Evolutionary conservation across 805 yeast species (phyloP), one percentile per base, ranked within the genome.

Genomic region (Lipomyces yamanashiensis): DNA sequence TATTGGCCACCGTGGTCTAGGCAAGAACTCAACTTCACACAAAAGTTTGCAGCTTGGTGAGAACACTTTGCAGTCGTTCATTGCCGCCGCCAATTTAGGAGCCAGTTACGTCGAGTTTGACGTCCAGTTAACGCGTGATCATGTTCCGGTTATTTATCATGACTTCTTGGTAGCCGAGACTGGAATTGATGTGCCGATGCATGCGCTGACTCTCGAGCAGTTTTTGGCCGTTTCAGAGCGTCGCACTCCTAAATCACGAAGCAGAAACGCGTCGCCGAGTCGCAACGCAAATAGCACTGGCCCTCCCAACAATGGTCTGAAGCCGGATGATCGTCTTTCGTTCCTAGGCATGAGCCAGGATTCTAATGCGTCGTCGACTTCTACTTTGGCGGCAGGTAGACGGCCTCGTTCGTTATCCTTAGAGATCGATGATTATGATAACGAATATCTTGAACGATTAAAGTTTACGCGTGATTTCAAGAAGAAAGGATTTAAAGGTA

Each of bases 21-120:
- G 98, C 69, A 92, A 92, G 79, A 93, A 93, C 76, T 82, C 84
- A 57, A 82, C 86, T 62, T 82, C 83, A 49, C 82, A 87, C 53
- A 87, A 85, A 66, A 89, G 96, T 2, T 81, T 93, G 72, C 98
- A 93, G 76, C 81, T 93, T 64, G 98, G 98, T 48, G 98, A 93
- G 72, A 93, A 93, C 74, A 93, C 98, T 0, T 88, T 93, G 21
- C 97, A 93, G 71, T 89, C 96, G 0, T 93, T 93, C 71, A 89
- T 93, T 73, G 96, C 97, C 12, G 98, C 98, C 0, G 96, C 98
- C 0, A 91, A 96, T 1, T 79, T 93, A 68, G 98, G 98, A 47
- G 98, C 98, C 0, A 88, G 96, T 1, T 93, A 93, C 72, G 98
- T 93, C 58, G 98, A 93, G 76, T 93, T 93, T 74, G 98, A 93